Base-by-base conservation (phyloP, 139 green algal genomes). In the Nannochloris sp. region DNA sequence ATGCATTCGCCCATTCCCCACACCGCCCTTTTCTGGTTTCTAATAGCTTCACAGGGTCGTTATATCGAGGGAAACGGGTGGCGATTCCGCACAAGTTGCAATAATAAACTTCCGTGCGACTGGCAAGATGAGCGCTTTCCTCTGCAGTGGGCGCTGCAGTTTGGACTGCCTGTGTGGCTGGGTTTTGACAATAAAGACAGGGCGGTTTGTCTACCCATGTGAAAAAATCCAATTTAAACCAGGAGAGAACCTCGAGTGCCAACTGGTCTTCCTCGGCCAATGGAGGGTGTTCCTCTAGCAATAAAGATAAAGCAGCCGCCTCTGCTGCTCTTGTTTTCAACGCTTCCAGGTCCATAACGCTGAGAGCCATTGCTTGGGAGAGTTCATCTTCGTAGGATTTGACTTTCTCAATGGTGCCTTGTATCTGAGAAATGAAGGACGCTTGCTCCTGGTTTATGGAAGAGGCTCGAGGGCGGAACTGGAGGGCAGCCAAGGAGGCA, bases 141-240 rank as follows among this genome's bases (percentile, higher is more conserved):
- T 93, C 88, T 23, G 87, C 75, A 0, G 66, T 6, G 1, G 83
- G 72, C 9, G 34, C 27, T 13, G 32, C 48, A 10, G 54, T 44
- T 25, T 62, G 71, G 14, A 14, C 13, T 2, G 37, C 35, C 0
- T 58, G 29, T 1, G 73, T 85, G 37, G 48, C 35, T n/a, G 13
- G 3, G 39, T 34, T 61, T 70, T 69, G 72, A 62, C 82, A 89
- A 3, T 33, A 3, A 14, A 58, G 10, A 70, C 84, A 90, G 4
- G 68, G 48, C 19, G 75, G 73, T 12, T 48, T 73, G 67, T 86
- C 38, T 25, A 89, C 80, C 87, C 87, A 93, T 3, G 36, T 65
- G 65, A 95, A 92, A 65, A 95, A 92, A 14, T 68, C 33, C 1
- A 15, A 29, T 70, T 94, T 92, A 72, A 90, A 95, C 84, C 84